Evolutionary conservation across 1,139 yeast species (phyloP), one percentile per base, ranked within the genome.

Genomic region (Eremothecium coryli): DNA sequence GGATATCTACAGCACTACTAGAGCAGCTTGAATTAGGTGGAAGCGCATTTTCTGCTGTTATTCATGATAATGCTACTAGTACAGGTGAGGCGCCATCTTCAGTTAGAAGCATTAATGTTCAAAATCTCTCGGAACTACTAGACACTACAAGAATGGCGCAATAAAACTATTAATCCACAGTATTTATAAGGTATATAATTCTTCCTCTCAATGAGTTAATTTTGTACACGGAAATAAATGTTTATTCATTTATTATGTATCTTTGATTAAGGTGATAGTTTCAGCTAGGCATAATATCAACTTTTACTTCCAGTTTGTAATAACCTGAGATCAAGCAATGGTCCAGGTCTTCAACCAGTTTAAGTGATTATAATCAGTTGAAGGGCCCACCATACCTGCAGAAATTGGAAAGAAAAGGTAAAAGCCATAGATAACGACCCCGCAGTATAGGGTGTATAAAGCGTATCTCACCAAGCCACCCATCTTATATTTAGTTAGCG

Each of bases 371-470:
- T 70, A 90, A 42, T 84, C 64, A 21, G 62, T 58, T 39, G 75
- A 71, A 38, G 85, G 80, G 32, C 96, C 96, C 38, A 69, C 78
- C 93, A 93, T 78, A 54, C 99, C 99, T 54, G 82, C 82, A 2
- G 94, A 73, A 37, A 90, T 65, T 51, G 82, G 82, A 46, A 85
- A 68, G 62, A 82, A 81, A 58, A 71, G 68, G 64, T 74, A 66
- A 68, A 85, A 90, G 38, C 76, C 65, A 23, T 76, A 84, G 42
- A 75, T 66, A 29, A 82, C 77, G 35, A 68, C 54, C 3, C 68
- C 69, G 48, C 73, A 78, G 48, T 76, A 68, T n/a, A 60, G 48
- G 14, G 54, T 51, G 38, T 62, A 66, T 36, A 66, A 48, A 32
- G 53, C 48, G 38, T 50, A 46, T 43, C 58, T 61, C 46, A 46